Percentiles rank a stretch among this genome's conserved stretches.
These are phyloP conservation scores for Aspergillus calidoustus DNA, from an alignment of 2,329 filamentous ascomycete species.

Conservation along the genomic window DNA sequence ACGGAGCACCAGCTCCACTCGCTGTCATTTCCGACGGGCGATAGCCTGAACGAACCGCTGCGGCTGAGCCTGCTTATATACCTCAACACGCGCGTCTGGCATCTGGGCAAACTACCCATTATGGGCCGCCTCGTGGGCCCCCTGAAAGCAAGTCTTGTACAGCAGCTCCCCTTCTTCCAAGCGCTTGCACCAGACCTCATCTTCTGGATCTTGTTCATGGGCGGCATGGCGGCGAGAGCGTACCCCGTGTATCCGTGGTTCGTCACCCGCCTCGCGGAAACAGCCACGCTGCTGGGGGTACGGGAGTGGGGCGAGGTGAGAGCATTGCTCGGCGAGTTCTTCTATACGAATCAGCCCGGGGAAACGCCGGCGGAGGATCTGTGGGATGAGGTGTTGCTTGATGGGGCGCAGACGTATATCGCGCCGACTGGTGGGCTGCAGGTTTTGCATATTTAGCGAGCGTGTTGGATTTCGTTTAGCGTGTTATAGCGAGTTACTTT, in stretches of 20 bases:
- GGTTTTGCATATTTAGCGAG: too few species aligned
- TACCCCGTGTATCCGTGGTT: conserved; percentile 1
- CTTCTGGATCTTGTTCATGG: conserved; percentile 15
- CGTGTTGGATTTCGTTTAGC: too few species aligned
- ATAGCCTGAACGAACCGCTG: conserved; percentile 6
- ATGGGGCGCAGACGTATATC: not conserved
- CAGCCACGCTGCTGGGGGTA: not conserved
- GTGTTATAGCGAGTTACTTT: too few species aligned
- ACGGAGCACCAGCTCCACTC: conserved; percentile 4
- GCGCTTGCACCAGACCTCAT: conserved; percentile 2
- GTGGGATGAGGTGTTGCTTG: not conserved
- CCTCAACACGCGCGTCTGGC: conserved; percentile 4
- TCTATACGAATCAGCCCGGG: conserved; percentile 8
- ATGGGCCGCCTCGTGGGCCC: not conserved
- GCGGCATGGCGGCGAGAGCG: conserved; percentile 11
- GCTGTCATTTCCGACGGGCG: not conserved
- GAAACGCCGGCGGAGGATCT: conserved; percentile 1
- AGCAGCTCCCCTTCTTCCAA: not conserved
- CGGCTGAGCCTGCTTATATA: conserved; percentile 8
- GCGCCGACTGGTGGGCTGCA: too few species aligned
- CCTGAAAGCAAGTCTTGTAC: not conserved
- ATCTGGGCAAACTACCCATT: conserved; percentile 1
- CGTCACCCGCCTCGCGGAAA: not conserved
- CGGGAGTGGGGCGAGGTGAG: not conserved
- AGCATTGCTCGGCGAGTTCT: conserved; percentile 1